phyloP scores from a whole-genome alignment of 2,329 filamentous ascomycete species.

The Dissoconium aciculare region DNA sequence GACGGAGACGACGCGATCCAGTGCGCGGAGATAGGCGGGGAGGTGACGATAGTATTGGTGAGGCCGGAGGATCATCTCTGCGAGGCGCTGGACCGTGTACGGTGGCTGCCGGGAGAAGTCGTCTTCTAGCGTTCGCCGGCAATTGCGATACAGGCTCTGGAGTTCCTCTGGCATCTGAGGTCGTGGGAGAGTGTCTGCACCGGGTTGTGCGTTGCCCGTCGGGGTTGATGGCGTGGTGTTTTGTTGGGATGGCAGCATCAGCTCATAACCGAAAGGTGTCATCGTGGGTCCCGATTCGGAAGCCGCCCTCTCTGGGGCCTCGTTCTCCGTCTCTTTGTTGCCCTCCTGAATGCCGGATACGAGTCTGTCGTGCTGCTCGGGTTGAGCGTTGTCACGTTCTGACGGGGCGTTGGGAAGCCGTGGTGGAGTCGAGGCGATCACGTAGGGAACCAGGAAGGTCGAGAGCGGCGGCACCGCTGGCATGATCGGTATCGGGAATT shows the following conservation, averaged over 20 bases:
- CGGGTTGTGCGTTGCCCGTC: too few relatives aligned
- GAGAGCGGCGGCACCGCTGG: conserved; percentile 31
- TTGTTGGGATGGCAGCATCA: conserved; percentile 9
- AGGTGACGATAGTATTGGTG: conserved; percentile 67
- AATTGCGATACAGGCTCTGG: conserved; percentile 34
- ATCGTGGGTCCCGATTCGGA: too few relatives aligned
- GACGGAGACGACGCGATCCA: conserved; percentile 81
- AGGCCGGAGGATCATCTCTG: conserved; percentile 69
- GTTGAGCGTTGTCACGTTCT: neutral
- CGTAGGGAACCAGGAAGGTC: conserved; percentile 24
- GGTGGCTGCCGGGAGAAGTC: conserved; percentile 65
- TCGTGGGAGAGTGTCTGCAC: too few relatives aligned
- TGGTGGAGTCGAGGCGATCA: conserved; percentile 20
- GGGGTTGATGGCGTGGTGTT: too few relatives aligned
- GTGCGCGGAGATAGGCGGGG: conserved; percentile 72
- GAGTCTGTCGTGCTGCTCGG: conserved; percentile 1
- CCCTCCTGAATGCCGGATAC: too few relatives aligned
- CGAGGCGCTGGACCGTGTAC: conserved; percentile 81
- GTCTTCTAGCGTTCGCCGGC: conserved; percentile 17
- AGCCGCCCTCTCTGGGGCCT: too few relatives aligned
- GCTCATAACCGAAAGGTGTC: conserved; percentile 30
- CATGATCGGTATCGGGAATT: conserved; percentile 57
- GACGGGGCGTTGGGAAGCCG: conserved; percentile 25
- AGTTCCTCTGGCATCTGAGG: conserved; percentile 55
- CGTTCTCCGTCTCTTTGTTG: conserved; percentile 55